These are phyloP conservation scores for Pneumocystis wakefieldiae DNA, from an alignment of 1,139 yeast genomes.

Conservation along the genomic window DNA sequence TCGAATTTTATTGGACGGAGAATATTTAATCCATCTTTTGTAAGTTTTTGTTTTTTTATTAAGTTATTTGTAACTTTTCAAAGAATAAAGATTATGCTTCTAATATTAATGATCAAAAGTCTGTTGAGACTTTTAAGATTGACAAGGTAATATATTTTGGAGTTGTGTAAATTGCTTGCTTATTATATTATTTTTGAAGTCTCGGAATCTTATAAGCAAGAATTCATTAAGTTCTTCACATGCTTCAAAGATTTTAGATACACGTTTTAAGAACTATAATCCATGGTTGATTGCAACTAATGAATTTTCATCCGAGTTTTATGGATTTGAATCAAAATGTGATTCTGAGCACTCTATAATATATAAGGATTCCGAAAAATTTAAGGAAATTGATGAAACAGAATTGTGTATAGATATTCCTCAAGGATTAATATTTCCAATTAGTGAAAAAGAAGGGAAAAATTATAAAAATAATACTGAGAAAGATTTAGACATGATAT, in stretches of 20 bases:
- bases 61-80: background rate
- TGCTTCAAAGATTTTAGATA: background rate
- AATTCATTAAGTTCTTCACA: background rate
- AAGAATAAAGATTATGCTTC: background rate
- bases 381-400: slow-evolving; percentile 31
- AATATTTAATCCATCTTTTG: background rate
- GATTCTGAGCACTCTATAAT: background rate
- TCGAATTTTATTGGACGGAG: background rate
- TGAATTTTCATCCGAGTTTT: background rate
- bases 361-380: slow-evolving; percentile 11
- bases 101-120: background rate
- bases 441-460: slow-evolving; percentile 9
- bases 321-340: background rate
- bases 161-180: background rate
- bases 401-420: slow-evolving; percentile 11
- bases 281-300: background rate
- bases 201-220: background rate
- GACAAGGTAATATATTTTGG: background rate
- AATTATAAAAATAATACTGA: slow-evolving; percentile 17
- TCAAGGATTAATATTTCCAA: background rate
- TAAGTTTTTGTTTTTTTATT: background rate
- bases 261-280: background rate
- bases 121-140: background rate
- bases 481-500: slow-evolving; percentile 2
- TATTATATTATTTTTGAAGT: background rate